phyloP scores from a whole-genome alignment of 1,139 yeast genomes.

The Citeromyces siamensis region DNA sequence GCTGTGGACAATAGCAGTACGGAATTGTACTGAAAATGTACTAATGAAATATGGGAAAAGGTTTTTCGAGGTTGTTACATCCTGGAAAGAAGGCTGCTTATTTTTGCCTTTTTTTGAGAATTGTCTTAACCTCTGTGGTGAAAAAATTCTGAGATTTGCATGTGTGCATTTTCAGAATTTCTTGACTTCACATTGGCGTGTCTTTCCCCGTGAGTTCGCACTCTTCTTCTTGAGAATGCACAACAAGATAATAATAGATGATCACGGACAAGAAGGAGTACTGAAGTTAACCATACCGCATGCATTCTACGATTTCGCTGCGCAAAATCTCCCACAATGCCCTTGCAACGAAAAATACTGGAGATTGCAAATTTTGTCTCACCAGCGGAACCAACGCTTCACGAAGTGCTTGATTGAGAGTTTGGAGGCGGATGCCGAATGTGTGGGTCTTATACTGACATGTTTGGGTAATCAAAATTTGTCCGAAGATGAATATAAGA shows the following conservation, averaged over 20 bases:
- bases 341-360: background rate
- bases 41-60: constrained; percentile 5
- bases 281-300: background rate
- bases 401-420: background rate
- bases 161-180: constrained; percentile 34
- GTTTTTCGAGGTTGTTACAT: constrained; percentile 25
- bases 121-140: constrained; percentile 27
- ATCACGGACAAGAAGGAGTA: background rate
- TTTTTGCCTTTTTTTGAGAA: constrained; percentile 40
- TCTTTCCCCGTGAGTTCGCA: constrained; percentile 25
- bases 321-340: background rate
- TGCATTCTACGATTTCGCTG: background rate
- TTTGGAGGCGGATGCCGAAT: background rate
- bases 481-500: background rate
- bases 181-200: constrained; percentile 25
- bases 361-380: background rate
- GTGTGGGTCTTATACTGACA: background rate
- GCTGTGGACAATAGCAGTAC: constrained; percentile 28
- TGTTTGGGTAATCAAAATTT: background rate
- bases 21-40: constrained; percentile 37
- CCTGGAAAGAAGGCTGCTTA: constrained; percentile 21
- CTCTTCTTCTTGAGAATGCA: constrained; percentile 21
- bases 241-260: background rate
- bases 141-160: constrained; percentile 35
- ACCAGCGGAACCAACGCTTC: background rate